Percentiles rank a stretch among this genome's conserved stretches.
Evolutionary conservation across 2,329 filamentous ascomycete species (phyloP).

Genomic region (Leptographium radiaticola): DNA sequence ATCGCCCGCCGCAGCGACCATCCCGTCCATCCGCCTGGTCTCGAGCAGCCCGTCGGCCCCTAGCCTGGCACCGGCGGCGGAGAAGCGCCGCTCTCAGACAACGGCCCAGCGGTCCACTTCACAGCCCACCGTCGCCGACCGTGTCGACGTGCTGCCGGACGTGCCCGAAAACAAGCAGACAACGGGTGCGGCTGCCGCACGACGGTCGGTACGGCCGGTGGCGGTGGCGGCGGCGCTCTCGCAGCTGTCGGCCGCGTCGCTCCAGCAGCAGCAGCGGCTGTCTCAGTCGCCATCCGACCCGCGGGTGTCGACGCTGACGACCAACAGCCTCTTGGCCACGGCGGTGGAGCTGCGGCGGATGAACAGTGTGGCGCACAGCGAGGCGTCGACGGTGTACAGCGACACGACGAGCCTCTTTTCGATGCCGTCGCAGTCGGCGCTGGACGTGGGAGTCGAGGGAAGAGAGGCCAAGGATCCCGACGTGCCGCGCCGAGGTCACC

Average conservation of each 20-base stretch:
- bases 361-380: conserved; percentile 37
- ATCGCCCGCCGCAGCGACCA: background rate
- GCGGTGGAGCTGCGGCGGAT: conserved; percentile 42
- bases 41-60: conserved; percentile 3
- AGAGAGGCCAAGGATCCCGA: background rate
- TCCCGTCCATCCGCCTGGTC: background rate
- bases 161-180: background rate
- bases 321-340: conserved; percentile 22
- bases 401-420: conserved; percentile 2
- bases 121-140: background rate
- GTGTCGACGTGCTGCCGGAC: background rate
- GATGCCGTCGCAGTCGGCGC: background rate
- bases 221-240: conserved; percentile 4
- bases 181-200: background rate
- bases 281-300: background rate
- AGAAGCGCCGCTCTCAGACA: background rate
- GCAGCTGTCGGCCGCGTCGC: background rate
- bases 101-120: no score
- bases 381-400: conserved; percentile 22
- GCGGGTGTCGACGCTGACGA: background rate
- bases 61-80: background rate
- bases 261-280: background rate
- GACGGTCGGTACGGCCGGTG: conserved; percentile 2
- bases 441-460: background rate
- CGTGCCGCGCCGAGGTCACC: background rate